Base-by-base conservation (phyloP, 192 early-diverging fungal species). In the Radiomyces spectabilis region DNA sequence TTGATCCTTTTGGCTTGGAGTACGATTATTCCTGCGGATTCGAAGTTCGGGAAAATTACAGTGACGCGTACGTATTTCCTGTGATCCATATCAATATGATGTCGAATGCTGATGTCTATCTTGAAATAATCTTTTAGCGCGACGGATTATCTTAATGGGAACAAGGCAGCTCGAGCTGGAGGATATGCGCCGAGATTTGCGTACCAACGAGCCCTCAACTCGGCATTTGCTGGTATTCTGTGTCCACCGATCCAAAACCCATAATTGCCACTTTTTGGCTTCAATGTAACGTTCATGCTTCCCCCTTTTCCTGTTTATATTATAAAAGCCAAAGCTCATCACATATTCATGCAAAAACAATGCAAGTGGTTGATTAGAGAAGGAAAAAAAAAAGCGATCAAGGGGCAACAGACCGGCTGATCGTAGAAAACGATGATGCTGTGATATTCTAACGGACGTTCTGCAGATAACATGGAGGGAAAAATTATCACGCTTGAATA, bases 1-100 rank as follows among this genome's bases (percentile, higher is more conserved):
- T 80, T 63, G 81, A 84, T 68, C 74, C 82, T 10, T 59, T 84
- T 37, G 73, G 63, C 21, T 47, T 71, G 30, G 55, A 64, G 13
- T 84, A 84, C 50, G 53, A 43, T 48, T 73, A 75, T 40, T 42
- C 63, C 18, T 16, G 49, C 25, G 63, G 61, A 9, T 57, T 50
- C 21, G 48, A 53, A 13, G 40, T 79, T 4, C 51, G 52, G 29
- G 67, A 61, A 3, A 40, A 48, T 6, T 82, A 82, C 42, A 58
- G 57, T 50, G 81, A 82, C 51, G 69, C 67, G 80, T 83, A 75
- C 51, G 74, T 69, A 25, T 41, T 27, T 31, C 16, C 46, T 30
- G 4, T 22, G 16, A 33, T 35, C 27, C 10, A 21, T 38, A 13
- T 49, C 6, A 43, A 35, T 26, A 16, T 53, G n/a, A n/a, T n/a